Percentiles rank a stretch among this genome's conserved stretches.
These are phyloP conservation scores for Mucor sp. DNA, from an alignment of 371 early-diverging fungal genomes.

Conservation along the genomic window DNA sequence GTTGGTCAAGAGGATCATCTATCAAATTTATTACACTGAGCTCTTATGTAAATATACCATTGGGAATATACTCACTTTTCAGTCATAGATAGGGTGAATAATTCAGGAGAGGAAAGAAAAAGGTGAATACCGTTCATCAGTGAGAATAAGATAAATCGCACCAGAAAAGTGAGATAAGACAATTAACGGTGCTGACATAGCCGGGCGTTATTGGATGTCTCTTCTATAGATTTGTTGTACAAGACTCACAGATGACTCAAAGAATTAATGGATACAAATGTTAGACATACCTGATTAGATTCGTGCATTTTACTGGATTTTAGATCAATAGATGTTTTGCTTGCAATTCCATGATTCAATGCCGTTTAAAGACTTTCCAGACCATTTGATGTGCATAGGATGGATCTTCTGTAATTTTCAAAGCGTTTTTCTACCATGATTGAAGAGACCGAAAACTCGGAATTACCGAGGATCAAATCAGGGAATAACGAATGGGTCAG, in stretches of 20 bases:
- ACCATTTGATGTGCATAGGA: neutral
- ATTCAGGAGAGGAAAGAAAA: neutral
- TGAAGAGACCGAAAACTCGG: neutral
- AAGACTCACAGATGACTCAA: neutral
- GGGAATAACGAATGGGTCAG: neutral
- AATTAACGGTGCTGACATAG: neutral
- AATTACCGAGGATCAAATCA: neutral
- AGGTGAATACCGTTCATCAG: neutral
- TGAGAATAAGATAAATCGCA: neutral
- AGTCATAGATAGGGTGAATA: neutral
- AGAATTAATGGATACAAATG: neutral
- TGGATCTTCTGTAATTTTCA: neutral
- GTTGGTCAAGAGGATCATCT: neutral
- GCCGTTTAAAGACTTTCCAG: neutral
- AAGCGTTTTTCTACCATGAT: neutral
- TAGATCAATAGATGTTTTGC: neutral
- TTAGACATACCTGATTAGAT: neutral
- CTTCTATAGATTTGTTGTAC: neutral
- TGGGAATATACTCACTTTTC: neutral
- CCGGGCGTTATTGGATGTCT: neutral
- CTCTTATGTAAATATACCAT: neutral
- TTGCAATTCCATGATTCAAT: neutral
- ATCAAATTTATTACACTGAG: neutral
- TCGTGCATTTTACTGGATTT: neutral
- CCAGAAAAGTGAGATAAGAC: neutral